phyloP scores from a whole-genome alignment of 768 basidiomycete genomes.

The Rhodotorula paludigena region DNA sequence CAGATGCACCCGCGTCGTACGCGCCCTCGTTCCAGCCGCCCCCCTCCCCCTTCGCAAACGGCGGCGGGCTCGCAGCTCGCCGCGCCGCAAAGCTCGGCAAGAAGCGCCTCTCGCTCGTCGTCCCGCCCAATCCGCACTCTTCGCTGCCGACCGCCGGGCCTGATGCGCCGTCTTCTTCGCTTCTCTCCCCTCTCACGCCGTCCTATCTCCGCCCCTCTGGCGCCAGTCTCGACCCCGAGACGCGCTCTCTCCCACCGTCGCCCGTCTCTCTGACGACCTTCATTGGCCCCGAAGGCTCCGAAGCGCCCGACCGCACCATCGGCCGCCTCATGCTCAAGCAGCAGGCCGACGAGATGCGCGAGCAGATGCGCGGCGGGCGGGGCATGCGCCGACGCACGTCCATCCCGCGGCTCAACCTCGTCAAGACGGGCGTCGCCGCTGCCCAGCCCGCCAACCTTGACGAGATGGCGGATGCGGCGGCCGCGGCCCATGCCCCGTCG shows the following conservation, averaged over 20 bases:
- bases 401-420: slow-evolving; percentile 40
- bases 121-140: slow-evolving; percentile 27
- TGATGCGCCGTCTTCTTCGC: not conserved
- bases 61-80: slow-evolving; percentile 28
- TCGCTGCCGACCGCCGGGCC: not conserved
- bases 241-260: slow-evolving; percentile 40
- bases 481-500: not conserved
- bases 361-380: slow-evolving; percentile 38
- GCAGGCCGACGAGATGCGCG: slow-evolving; percentile 41
- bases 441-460: slow-evolving; percentile 1
- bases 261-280: slow-evolving; percentile 37
- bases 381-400: slow-evolving; percentile 40
- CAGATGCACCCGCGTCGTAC: not conserved
- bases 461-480: not conserved
- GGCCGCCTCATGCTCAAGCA: slow-evolving; percentile 38
- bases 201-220: slow-evolving; percentile 8
- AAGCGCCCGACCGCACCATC: slow-evolving; percentile 31
- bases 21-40: slow-evolving; percentile 3
- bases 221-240: slow-evolving; percentile 24
- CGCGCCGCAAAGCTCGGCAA: slow-evolving; percentile 38
- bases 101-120: slow-evolving; percentile 42
- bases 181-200: slow-evolving; percentile 27
- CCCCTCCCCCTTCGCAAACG: not conserved
- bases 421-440: not conserved
- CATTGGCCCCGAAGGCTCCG: slow-evolving; percentile 29